phyloP scores from a whole-genome alignment of 495 filamentous ascomycete species.

The Margaritispora aquatica region DNA sequence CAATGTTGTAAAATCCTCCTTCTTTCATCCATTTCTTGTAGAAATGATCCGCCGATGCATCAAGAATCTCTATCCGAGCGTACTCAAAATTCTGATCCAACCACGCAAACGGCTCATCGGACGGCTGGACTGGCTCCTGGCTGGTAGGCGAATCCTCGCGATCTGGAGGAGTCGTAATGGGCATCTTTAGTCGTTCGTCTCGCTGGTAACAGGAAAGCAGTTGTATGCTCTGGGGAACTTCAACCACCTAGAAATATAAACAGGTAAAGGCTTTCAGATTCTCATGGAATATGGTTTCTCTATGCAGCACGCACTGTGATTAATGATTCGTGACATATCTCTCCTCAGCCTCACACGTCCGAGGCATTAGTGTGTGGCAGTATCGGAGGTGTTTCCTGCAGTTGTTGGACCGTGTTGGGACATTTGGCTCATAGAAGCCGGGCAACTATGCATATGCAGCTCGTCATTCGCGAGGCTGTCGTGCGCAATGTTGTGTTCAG shows the following conservation, averaged over 20 bases:
- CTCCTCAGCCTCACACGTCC: not conserved
- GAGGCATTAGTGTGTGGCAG: not conserved
- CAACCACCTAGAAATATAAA: not conserved
- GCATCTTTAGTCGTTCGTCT: not conserved
- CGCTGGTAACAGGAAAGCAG: not conserved
- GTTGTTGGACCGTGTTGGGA: not conserved
- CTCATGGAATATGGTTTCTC: not conserved
- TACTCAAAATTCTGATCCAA: not conserved
- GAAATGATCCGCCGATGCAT: not conserved
- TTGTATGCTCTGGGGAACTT: not conserved
- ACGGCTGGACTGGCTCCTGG: not conserved
- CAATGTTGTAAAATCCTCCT: not conserved
- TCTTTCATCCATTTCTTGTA: not conserved
- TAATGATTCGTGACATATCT: not conserved
- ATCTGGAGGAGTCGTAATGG: not conserved
- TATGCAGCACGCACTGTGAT: not conserved
- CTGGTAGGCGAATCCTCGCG: not conserved
- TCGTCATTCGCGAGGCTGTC: not conserved
- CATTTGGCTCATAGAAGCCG: not conserved
- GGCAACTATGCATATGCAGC: not conserved
- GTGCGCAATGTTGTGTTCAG: not conserved
- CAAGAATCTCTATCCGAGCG: not conserved
- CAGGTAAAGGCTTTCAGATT: not conserved
- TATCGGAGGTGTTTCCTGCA: not conserved
- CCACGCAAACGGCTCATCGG: not conserved